Evolutionary conservation across 768 basidiomycete species (phyloP).

Genomic region (Boletus subcaerulescens): DNA sequence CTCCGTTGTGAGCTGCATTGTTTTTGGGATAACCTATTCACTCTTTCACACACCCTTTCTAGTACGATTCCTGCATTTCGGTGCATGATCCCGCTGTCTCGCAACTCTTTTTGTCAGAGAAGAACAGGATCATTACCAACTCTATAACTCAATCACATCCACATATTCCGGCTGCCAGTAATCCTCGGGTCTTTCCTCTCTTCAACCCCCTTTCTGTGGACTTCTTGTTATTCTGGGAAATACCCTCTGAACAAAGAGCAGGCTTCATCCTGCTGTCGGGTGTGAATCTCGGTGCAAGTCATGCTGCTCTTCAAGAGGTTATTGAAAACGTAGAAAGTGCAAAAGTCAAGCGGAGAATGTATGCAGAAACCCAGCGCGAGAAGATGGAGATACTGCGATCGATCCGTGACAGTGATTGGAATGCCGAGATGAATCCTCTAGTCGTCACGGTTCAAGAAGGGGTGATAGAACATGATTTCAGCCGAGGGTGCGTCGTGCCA

Average conservation of each 20-base stretch:
- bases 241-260: conserved; percentile 53
- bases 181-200: conserved; percentile 72
- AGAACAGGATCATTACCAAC: conserved; percentile 41
- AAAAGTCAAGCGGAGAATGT: conserved; percentile 81
- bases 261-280: conserved; percentile 63
- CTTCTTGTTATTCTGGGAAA: conserved; percentile 72
- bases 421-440: conserved; percentile 74
- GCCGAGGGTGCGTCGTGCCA: conserved; percentile 52
- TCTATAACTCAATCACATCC: conserved; percentile 43
- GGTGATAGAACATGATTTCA: conserved; percentile 63
- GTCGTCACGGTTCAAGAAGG: conserved; percentile 48
- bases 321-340: conserved; percentile 57
- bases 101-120: conserved; percentile 51
- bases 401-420: conserved; percentile 71
- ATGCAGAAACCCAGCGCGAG: conserved; percentile 84
- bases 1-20: conserved; percentile 37
- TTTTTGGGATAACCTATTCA: background rate
- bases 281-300: conserved; percentile 62
- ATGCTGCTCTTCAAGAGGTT: conserved; percentile 60
- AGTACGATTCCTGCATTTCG: conserved; percentile 17
- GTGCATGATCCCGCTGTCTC: conserved; percentile 20
- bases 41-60: background rate
- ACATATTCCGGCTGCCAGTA: conserved; percentile 51
- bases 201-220: conserved; percentile 73
- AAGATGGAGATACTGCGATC: conserved; percentile 63